Base-by-base conservation (phyloP, 805 yeast genomes). In the Candida sphagnicola region DNA sequence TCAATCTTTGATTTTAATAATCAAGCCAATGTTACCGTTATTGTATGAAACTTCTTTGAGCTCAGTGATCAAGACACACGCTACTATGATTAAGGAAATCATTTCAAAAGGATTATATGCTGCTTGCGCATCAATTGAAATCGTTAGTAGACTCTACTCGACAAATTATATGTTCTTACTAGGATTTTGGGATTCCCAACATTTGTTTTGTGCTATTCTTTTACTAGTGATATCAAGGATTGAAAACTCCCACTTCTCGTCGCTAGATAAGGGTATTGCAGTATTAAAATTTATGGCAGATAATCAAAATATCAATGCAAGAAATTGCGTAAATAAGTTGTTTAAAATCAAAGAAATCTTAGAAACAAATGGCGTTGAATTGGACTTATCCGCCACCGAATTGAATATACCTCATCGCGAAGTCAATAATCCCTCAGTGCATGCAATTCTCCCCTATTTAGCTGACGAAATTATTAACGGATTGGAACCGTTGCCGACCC, bases 131-230 rank as follows among this genome's bases (percentile, higher is more conserved):
- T 56, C 61, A 2, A 53, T 67, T 15, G 59, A 62, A 37, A 51
- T 65, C 4, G 34, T 62, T 4, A 31, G 53, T 23, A 53, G 60
- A 37, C 48, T 67, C 30, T 59, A 54, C 30, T 53, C 53, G 24
- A 43, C 51, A 36, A 43, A 55, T n/a, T 49, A 58, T 31, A 41
- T 65, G 11, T 65, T 65, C 38, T 45, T 52, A 15, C 45, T 60
- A 13, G 73, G 72, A 2, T 65, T 57, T 39, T 66, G 70, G 67
- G 73, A 67, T 40, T 48, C 62, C 33, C 68, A 62, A 42, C 66
- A 67, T 47, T 45, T 66, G 28, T 67, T 55, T 39, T 49, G 59
- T 4, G 62, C 72, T 1, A 41, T 64, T 17, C 44, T 64, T 15
- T 41, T 59, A 16, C 38, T 63, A 25, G 46, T 63, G 10, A 50